A percentile compares a stretch with the other conserved stretches of the same genome.
Evolutionary conservation across 2,329 filamentous ascomycete genomes (phyloP).

Genomic region (Niveomyces coronatus): DNA sequence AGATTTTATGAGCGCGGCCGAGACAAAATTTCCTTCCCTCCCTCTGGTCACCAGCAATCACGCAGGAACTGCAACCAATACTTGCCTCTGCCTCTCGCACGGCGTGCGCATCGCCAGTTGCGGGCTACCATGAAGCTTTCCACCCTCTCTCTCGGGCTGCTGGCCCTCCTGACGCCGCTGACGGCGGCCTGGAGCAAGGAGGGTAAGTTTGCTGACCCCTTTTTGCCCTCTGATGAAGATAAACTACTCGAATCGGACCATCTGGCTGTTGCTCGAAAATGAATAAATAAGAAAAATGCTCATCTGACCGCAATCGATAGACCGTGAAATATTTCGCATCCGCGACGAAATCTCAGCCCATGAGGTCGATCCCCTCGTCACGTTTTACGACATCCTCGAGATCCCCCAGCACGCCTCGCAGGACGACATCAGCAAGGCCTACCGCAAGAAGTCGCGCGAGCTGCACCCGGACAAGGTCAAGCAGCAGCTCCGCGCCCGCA

Average conservation of each 20-base stretch:
- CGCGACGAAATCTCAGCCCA: constrained; percentile 78
- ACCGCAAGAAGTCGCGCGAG: constrained; percentile 73
- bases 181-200: constrained; percentile 78
- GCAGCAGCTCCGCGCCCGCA: constrained; percentile 65
- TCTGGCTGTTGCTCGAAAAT: background rate
- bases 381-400: constrained; percentile 92
- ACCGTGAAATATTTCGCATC: constrained; percentile 96
- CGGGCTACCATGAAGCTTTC: constrained; percentile 60
- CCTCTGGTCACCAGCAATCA: constrained; percentile 1
- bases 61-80: constrained; percentile 4
- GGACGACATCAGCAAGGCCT: constrained; percentile 88
- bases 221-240: no score
- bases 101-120: constrained; percentile 1
- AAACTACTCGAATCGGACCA: background rate
- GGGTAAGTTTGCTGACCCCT: constrained; percentile 39
- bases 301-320: constrained; percentile 41
- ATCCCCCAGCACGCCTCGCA: constrained; percentile 62
- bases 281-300: background rate
- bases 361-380: constrained; percentile 63
- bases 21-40: background rate
- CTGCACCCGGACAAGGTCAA: constrained; percentile 95
- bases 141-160: constrained; percentile 55
- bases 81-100: constrained; percentile 2
- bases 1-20: no score
- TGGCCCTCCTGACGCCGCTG: constrained; percentile 56